A percentile compares a stretch with the other conserved stretches of the same genome.
phyloP scores from a whole-genome alignment of 2,329 filamentous ascomycete genomes.

The Exserohilum turcica region DNA sequence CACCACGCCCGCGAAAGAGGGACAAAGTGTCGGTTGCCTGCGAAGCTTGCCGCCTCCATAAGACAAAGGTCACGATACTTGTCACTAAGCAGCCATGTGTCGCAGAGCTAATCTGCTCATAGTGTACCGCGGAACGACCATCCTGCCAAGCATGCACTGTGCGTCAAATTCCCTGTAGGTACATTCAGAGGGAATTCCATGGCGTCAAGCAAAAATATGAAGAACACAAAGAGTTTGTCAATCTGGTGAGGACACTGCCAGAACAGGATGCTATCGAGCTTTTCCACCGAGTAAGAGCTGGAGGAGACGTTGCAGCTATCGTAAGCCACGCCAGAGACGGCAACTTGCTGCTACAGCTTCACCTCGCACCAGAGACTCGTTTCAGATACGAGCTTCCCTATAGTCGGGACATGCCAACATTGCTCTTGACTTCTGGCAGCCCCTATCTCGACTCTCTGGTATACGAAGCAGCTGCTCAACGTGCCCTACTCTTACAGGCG shows the following conservation, averaged over 20 bases:
- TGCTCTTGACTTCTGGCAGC: constrained; percentile 8
- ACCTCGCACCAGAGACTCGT: constrained; percentile 16
- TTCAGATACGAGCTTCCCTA: constrained; percentile 25
- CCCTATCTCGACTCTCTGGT: constrained; percentile 15
- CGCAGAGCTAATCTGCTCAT: not conserved
- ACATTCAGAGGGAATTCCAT: constrained; percentile 11
- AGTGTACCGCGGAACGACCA: constrained; percentile 17
- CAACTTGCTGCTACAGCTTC: constrained; percentile 18
- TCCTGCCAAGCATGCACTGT: constrained; percentile 11
- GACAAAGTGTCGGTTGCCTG: constrained; percentile 3
- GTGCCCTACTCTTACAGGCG: not conserved
- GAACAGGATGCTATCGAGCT: constrained; percentile 19
- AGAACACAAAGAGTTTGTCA: constrained; percentile 17
- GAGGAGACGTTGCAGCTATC: constrained; percentile 17
- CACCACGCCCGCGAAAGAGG: not conserved
- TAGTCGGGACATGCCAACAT: constrained; percentile 7
- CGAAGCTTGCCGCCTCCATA: constrained; percentile 16
- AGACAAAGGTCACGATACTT: constrained; percentile 14
- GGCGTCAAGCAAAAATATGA: constrained; percentile 14
- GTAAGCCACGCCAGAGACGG: constrained; percentile 17
- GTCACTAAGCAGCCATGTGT: not conserved
- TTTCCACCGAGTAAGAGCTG: constrained; percentile 20
- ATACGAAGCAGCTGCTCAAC: constrained; percentile 7
- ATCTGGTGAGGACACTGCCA: constrained; percentile 11
- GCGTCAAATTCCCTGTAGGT: constrained; percentile 9